Base-by-base conservation (phyloP, 306 rosid genomes). In the Senna siamea region DNA sequence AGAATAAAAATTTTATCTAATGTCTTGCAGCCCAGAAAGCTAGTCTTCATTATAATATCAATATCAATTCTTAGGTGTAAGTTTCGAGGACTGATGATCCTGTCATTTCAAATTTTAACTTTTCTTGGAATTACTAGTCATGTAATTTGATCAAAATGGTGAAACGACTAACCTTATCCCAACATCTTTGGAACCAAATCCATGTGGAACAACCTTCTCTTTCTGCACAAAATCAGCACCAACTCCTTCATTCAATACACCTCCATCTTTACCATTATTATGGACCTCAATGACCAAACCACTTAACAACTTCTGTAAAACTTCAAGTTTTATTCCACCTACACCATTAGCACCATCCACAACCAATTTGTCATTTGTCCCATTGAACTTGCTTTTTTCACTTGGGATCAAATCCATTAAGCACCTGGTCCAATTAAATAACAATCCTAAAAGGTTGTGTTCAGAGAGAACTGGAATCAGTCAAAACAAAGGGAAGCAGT, bases 171-270 rank as follows among this genome's bases (percentile, higher is more conserved):
- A 94, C 98, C 97, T 91, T 72, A 74, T 75, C 74, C 93, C 93
- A 23, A 84, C 76, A 22, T 94, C 95, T 52, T 84, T 78, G 14
- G 90, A 79, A 73, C 88, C 84, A 87, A 94, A 89, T 30, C 89
- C 78, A 63, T 32, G 63, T 0, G 98, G 96, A 78, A 79, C 87
- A 58, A 84, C 83, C 87, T 92, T 94, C 87, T 94, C 98, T 83
- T 94, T 94, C 83, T 94, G 98, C 88, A 91, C 98, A 77, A 80
- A 92, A 88, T 91, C 98, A 66, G 98, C 98, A 48, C 98, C 98
- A 28, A 89, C 98, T 52, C 96, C 96, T 63, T 94, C 97, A 75
- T 94, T 94, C 57, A 92, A 85, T 30, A 89, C 83, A 30, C 97
- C 98, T 72, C 83, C 92, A 78, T 81, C 92, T 69, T 84, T 85